Evolutionary conservation across 305 asterid genomes (phyloP).

Genomic region (Solanum chacoense): DNA sequence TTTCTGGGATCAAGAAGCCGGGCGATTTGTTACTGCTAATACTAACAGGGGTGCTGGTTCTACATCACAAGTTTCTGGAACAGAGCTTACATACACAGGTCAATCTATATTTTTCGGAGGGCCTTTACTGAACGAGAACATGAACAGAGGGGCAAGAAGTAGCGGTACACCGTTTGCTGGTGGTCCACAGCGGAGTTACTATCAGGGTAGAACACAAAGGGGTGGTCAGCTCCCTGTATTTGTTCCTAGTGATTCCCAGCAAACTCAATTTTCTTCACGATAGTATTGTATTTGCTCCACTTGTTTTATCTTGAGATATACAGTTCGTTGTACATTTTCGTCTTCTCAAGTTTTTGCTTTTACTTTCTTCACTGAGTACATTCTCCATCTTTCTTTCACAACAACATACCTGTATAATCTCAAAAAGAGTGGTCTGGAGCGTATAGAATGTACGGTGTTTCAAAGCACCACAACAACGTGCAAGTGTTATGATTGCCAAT

Average conservation of each 20-base stretch:
- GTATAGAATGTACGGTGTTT: background rate
- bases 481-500: background rate
- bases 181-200: conserved; percentile 53
- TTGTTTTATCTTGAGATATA: background rate
- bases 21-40: conserved; percentile 59
- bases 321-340: conserved; percentile 6
- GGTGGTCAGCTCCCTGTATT: conserved; percentile 98
- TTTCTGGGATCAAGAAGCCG: conserved; percentile 89
- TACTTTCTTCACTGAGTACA: background rate
- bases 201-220: conserved; percentile 86
- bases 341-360: background rate
- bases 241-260: conserved; percentile 94
- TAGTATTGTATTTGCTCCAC: background rate
- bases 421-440: background rate
- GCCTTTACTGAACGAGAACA: conserved; percentile 51
- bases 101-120: conserved; percentile 92
- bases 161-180: conserved; percentile 10
- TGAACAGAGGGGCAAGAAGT: conserved; percentile 28
- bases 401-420: background rate
- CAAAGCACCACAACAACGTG: background rate
- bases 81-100: conserved; percentile 81
- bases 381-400: background rate
- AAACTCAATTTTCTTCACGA: conserved; percentile 50
- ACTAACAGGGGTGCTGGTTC: conserved; percentile 35
- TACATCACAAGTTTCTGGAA: conserved; percentile 40